Evolutionary conservation across 495 filamentous ascomycete genomes (phyloP), one percentile per base, ranked within the genome.

Genomic region (Aspergillus homomorphus): DNA sequence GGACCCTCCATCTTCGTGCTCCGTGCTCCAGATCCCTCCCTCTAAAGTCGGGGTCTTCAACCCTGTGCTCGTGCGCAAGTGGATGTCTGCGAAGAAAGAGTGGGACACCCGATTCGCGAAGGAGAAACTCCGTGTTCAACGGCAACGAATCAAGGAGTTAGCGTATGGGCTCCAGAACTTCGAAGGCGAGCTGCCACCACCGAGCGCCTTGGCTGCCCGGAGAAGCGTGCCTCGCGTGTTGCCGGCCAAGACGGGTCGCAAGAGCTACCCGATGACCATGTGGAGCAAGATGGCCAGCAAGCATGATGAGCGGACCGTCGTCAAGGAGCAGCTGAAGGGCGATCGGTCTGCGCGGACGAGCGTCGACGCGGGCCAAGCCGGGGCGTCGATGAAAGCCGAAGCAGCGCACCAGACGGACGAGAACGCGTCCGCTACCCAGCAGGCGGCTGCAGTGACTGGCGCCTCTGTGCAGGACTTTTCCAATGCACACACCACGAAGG

Each of bases 241-340:
- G 43, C 85, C 82, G 56, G 82, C 82, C 62, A 81, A 68, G 51
- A 64, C 59, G 14, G 60, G 58, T 7, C 69, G 72, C 45, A 84
- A 80, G 72, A 88, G 88, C 62, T 84, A 86, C 68, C 91, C 90
- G 3, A 78, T 96, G 72, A 83, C 84, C 30, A 70, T 96, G 28
- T 97, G 92, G 92, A 87, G 83, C 45, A 73, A 84, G 12, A 91
- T 91, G 88, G 92, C 89, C 12, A 90, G 87, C 60, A 94, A 87
- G 65, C 92, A 96, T 61, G 92, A 96, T 67, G 81, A 92, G 73
- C 81, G 78, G 45, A 87, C 86, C 12, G 77, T 94, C 10, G 66
- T 76, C 23, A 70, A 73, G 45, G 83, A 86, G 60, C 58, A 73
- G 23, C 70, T 73, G 43, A 69, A 62, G 6, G 64, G 66, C 4